Base-by-base conservation (phyloP, 176 grass and related monocot species). In the Pharus latifolius region DNA sequence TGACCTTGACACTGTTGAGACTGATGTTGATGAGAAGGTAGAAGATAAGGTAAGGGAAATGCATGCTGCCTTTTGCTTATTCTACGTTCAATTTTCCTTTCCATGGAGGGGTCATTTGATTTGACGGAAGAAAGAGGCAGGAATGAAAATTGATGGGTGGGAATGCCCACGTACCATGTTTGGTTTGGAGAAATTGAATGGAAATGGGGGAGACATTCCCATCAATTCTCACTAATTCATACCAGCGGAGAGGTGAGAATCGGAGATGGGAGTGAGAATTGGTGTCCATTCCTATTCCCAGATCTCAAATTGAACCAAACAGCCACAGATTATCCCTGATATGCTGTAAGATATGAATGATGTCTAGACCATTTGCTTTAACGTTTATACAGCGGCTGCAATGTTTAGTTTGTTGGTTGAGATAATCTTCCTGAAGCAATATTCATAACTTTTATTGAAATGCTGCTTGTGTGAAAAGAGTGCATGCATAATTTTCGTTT, bases 1-100 rank as follows among this genome's bases (percentile, higher is more conserved):
- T 79, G 96, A 99, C 68, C 96, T 95, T 62, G 84, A 86, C 22
- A 99, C 87, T 18, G 77, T 86, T 0, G 96, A 99, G 73, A 86
- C 79, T 4, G 96, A 94, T 81, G 56, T 99, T 48, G 96, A 99
- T 82, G 96, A 99, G 63, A 99, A 99, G 73, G 84, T 99, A 19
- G 96, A 99, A 28, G 90, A 99, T 51, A 94, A 99, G 96, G 96
- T 91, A 84, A 75, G 27, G 23, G 33, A 73, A 63, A 65, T 69
- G 11, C 7, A 46, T 17, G 41, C 12, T 52, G 19, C 15, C 44
- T 49, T 65, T 63, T 6, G 18, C 9, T 1, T 38, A 38, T 72
- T 9, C 3, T 7, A 13, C 35, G 72, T 63, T 48, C 41, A 10
- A 25, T 7, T 48, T 49, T 65, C 32, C 19, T 25, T 18, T 40